A percentile compares a stretch with the other conserved stretches of the same genome.
These are phyloP conservation scores for Corniculantispora saksenae DNA, from an alignment of 2,329 filamentous ascomycete species.

Conservation along the genomic window DNA sequence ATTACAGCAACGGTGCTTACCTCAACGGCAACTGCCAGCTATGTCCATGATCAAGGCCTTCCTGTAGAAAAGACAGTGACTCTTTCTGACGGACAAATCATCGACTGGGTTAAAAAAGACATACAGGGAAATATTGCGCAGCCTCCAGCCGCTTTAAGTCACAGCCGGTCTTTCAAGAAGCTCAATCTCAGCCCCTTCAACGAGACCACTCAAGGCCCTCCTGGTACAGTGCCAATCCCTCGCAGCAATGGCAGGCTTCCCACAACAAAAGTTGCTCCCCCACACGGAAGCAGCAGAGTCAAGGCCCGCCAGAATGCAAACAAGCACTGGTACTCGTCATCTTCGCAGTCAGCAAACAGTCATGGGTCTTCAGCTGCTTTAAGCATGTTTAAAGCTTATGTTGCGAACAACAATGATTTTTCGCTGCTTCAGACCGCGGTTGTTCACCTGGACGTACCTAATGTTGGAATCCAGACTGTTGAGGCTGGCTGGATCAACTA, in stretches of 20 bases:
- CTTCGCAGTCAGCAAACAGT: constrained; percentile 2
- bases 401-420: constrained; percentile 18
- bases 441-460: constrained; percentile 1
- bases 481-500: constrained; percentile 22
- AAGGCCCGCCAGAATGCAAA: constrained; percentile 13
- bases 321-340: constrained; percentile 18
- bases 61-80: constrained; percentile 22
- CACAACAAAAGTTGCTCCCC: not conserved
- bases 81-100: constrained; percentile 19
- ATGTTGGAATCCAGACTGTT: constrained; percentile 18
- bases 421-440: constrained; percentile 21
- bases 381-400: constrained; percentile 19
- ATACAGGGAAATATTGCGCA: constrained; percentile 18
- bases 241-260: constrained; percentile 11
- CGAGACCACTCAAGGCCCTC: constrained; percentile 12
- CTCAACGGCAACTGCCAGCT: constrained; percentile 3
- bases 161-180: not conserved
- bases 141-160: not conserved
- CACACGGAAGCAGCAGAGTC: not conserved
- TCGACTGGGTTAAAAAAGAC: constrained; percentile 21
- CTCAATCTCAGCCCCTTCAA: constrained; percentile 6
- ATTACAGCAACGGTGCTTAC: constrained; percentile 10
- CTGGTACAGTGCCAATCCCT: constrained; percentile 21
- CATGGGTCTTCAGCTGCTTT: constrained; percentile 12
- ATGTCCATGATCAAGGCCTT: constrained; percentile 11